phyloP scores from a whole-genome alignment of 2,329 filamentous ascomycete genomes.

The Fusarium nelsonii region DNA sequence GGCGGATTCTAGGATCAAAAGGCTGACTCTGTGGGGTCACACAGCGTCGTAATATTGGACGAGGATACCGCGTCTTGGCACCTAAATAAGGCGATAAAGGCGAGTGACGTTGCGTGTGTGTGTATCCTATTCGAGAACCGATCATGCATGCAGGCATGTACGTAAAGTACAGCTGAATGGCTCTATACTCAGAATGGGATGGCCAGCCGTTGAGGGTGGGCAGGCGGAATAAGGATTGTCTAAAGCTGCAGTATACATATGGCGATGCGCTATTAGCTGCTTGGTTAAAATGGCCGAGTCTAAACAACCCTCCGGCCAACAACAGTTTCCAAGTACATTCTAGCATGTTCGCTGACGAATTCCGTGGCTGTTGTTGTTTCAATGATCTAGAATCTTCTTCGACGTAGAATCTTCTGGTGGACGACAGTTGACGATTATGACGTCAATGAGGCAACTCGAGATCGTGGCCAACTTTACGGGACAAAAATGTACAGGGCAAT shows the following conservation, averaged over 20 bases:
- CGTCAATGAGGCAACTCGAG: constrained; percentile 44
- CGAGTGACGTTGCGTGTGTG: background rate
- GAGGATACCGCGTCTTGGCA: background rate
- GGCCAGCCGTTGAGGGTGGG: background rate
- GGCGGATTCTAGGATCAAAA: background rate
- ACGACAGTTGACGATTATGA: constrained; percentile 19
- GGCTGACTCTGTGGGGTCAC: background rate
- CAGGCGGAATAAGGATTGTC: background rate
- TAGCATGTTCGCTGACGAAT: too few relatives aligned
- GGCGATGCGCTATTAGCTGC: background rate
- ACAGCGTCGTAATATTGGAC: background rate
- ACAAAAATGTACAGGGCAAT: background rate
- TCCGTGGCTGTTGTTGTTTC: too few relatives aligned
- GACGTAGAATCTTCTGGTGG: constrained; percentile 26
- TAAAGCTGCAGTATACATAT: background rate
- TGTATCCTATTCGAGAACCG: too few relatives aligned
- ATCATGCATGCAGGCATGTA: background rate
- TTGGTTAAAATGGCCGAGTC: background rate
- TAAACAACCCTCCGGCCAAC: background rate
- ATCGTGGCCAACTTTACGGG: constrained; percentile 14
- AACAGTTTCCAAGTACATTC: background rate
- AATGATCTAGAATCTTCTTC: background rate
- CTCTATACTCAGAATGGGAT: constrained; percentile 14
- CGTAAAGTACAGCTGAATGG: background rate
- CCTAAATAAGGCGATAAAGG: background rate